Evolutionary conservation across 1,139 yeast species (phyloP).

Genomic region (Spathaspora sp.): DNA sequence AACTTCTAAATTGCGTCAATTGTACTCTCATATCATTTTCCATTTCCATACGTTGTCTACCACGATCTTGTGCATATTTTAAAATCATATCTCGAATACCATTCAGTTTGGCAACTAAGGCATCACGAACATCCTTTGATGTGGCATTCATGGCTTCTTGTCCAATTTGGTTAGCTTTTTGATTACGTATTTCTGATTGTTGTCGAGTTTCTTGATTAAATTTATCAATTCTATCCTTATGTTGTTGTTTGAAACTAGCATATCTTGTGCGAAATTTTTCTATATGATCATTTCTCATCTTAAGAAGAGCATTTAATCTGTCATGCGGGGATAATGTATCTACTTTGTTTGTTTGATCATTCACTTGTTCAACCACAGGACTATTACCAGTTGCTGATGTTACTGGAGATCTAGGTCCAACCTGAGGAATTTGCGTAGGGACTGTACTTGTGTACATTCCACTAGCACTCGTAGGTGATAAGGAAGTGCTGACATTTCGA

Average conservation of each 20-base stretch:
- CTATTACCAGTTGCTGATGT: no score
- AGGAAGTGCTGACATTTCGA: no score
- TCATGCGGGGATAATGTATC: no score
- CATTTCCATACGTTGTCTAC: not conserved
- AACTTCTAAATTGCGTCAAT: not conserved
- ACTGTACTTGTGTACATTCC: no score
- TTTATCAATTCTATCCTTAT: not conserved
- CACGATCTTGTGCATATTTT: not conserved
- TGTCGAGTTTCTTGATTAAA: not conserved
- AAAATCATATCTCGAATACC: not conserved
- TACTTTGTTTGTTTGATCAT: no score
- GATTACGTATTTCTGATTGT: not conserved
- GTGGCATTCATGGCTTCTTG: not conserved
- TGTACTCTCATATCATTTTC: not conserved
- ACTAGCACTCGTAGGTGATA: no score
- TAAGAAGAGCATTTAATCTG: no score
- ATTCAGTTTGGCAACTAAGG: not conserved
- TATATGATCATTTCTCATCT: not conserved
- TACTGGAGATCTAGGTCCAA: no score
- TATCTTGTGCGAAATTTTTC: not conserved
- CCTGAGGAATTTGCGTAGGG: no score
- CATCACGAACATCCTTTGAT: not conserved
- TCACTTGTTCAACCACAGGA: no score
- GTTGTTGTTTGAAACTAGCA: not conserved
- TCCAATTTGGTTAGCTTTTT: not conserved